These are phyloP conservation scores for Prasinococcaceae sp. DNA, from an alignment of 139 green algal genomes.

Conservation along the genomic window DNA sequence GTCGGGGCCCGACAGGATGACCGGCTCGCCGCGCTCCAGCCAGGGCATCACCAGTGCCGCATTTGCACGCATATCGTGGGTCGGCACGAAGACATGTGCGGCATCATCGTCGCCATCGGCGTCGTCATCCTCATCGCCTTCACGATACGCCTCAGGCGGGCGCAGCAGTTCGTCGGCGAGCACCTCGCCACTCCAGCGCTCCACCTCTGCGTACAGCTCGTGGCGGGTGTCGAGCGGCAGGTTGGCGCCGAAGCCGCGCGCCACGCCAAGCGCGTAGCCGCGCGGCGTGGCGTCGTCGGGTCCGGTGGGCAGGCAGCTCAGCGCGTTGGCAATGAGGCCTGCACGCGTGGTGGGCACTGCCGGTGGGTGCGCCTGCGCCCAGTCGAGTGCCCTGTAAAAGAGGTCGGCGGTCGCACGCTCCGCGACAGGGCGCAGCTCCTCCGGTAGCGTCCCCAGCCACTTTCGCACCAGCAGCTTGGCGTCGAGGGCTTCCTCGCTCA, in stretches of 20 bases:
- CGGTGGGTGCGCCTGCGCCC: slow-evolving; percentile 15
- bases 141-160: background rate
- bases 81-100: slow-evolving; percentile 1
- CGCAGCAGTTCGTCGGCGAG: too few species aligned
- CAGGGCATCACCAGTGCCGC: slow-evolving; percentile 27
- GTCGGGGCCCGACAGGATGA: slow-evolving; percentile 53
- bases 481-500: slow-evolving; percentile 44
- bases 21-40: slow-evolving; percentile 39
- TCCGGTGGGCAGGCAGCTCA: background rate
- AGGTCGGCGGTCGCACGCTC: slow-evolving; percentile 24
- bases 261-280: slow-evolving; percentile 33
- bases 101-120: background rate
- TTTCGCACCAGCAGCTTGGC: slow-evolving; percentile 27
- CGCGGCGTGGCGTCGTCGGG: slow-evolving; percentile 12
- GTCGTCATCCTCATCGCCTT: background rate
- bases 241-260: slow-evolving; percentile 39
- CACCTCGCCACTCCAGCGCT: background rate
- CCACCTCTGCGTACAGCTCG: slow-evolving; percentile 17
- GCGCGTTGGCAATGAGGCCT: slow-evolving; percentile 8
- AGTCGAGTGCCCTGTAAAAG: slow-evolving; percentile 33
- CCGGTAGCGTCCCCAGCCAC: slow-evolving; percentile 26
- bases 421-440: slow-evolving; percentile 5
- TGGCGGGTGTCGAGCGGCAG: slow-evolving; percentile 22
- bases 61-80: background rate
- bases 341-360: slow-evolving; percentile 41